Evolutionary conservation across 495 filamentous ascomycete species (phyloP).

Genomic region (Lasiosphaeris hirsuta): DNA sequence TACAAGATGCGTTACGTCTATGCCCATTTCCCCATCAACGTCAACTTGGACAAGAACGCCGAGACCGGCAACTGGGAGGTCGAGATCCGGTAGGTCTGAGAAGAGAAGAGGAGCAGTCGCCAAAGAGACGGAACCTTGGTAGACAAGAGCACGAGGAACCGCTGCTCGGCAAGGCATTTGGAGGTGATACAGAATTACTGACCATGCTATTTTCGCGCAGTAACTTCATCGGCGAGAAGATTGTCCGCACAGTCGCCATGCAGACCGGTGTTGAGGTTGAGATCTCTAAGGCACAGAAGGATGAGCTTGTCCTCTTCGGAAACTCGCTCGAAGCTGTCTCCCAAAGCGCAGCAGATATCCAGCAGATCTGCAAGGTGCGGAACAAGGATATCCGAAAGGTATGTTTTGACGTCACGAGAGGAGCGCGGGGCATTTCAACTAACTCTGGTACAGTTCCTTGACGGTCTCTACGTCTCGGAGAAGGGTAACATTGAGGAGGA

Average conservation of each 20-base stretch:
- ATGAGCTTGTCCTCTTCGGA: slow-evolving; percentile 87
- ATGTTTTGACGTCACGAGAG: slow-evolving; percentile 1
- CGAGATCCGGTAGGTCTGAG: slow-evolving; percentile 85
- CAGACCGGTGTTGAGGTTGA: slow-evolving; percentile 85
- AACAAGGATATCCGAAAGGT: slow-evolving; percentile 99
- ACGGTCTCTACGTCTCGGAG: slow-evolving; percentile 99
- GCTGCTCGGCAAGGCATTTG: background rate
- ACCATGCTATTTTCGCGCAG: slow-evolving; percentile 43
- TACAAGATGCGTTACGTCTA: slow-evolving; percentile 99
- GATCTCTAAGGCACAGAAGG: slow-evolving; percentile 87
- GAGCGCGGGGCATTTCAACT: slow-evolving; percentile 19
- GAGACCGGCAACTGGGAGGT: slow-evolving; percentile 86
- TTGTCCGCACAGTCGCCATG: slow-evolving; percentile 86
- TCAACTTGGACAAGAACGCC: slow-evolving; percentile 94
- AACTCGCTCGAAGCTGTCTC: slow-evolving; percentile 97
- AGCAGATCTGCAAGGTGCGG: slow-evolving; percentile 96
- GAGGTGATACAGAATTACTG: slow-evolving; percentile 24
- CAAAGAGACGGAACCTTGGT: slow-evolving; percentile 9
- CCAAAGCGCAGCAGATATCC: slow-evolving; percentile 96
- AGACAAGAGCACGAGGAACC: background rate
- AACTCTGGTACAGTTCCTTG: slow-evolving; percentile 75
- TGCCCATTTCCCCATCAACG: slow-evolving; percentile 99
- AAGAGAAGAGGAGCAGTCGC: background rate
- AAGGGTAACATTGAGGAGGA: slow-evolving; percentile 85
- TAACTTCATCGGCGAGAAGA: slow-evolving; percentile 99